These are phyloP conservation scores for Hypholoma fasciculare DNA, from an alignment of 768 basidiomycete species.

Conservation along the genomic window DNA sequence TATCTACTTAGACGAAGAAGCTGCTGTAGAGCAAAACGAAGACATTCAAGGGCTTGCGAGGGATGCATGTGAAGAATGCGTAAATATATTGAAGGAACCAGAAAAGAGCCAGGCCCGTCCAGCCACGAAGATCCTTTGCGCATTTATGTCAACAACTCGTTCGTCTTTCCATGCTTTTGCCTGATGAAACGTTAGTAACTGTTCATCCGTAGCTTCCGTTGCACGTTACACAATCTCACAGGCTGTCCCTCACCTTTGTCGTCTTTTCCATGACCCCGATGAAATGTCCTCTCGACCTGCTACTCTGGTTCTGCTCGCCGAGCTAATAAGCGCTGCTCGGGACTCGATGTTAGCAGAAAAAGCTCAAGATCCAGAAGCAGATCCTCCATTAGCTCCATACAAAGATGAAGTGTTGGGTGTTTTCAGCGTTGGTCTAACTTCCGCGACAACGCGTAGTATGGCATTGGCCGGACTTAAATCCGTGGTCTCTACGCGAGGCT, in stretches of 20 bases:
- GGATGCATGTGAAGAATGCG: conserved; percentile 79
- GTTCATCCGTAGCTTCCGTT: conserved; percentile 53
- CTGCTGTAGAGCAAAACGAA: conserved; percentile 34
- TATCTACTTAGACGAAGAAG: conserved; percentile 56
- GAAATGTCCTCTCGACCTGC: conserved; percentile 68
- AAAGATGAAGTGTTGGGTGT: conserved; percentile 79
- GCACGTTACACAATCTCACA: conserved; percentile 67
- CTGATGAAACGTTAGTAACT: not conserved
- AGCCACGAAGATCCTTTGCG: conserved; percentile 81
- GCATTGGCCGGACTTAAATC: conserved; percentile 68
- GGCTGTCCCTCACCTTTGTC: conserved; percentile 73
- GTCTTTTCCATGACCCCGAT: conserved; percentile 70
- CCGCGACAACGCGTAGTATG: conserved; percentile 47
- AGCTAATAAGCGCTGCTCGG: conserved; percentile 57
- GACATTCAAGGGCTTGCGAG: conserved; percentile 62
- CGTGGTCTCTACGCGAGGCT: conserved; percentile 60
- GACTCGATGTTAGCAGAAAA: conserved; percentile 29
- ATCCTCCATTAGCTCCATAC: conserved; percentile 50
- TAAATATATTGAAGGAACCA: conserved; percentile 79
- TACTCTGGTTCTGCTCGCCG: conserved; percentile 65
- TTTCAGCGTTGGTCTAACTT: conserved; percentile 58
- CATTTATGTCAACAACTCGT: conserved; percentile 80
- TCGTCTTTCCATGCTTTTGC: conserved; percentile 22
- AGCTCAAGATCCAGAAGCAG: conserved; percentile 12
- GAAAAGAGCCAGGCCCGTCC: conserved; percentile 92